Percentiles rank a stretch among this genome's conserved stretches.
These are phyloP conservation scores for Coemansia sp. DNA, from an alignment of 192 early-diverging fungal species.

Conservation along the genomic window DNA sequence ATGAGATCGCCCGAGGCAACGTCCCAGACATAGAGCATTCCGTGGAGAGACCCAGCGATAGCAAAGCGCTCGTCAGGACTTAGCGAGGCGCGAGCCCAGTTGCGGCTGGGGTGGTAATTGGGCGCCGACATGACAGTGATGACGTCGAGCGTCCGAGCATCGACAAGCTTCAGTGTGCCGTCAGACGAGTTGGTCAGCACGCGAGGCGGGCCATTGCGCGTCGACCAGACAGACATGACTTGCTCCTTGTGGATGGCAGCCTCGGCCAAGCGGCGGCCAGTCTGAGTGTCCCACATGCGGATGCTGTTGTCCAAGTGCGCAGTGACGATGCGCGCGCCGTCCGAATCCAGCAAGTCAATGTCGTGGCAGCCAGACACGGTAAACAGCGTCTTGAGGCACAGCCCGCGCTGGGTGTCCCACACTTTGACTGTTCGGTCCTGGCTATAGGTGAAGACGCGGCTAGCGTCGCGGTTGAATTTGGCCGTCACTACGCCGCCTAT, in stretches of 20 bases:
- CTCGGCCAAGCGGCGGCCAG: slow-evolving; percentile 81
- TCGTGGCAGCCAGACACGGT: slow-evolving; percentile 96
- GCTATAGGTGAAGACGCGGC: slow-evolving; percentile 87
- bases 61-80: slow-evolving; percentile 88
- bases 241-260: slow-evolving; percentile 86
- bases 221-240: slow-evolving; percentile 83
- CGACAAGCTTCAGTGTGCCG: slow-evolving; percentile 87
- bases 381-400: slow-evolving; percentile 91
- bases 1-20: slow-evolving; percentile 66
- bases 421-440: slow-evolving; percentile 96
- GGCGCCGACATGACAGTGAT: slow-evolving; percentile 64
- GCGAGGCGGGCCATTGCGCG: slow-evolving; percentile 53
- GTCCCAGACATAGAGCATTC: slow-evolving; percentile 83
- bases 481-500: slow-evolving; percentile 91
- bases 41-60: slow-evolving; percentile 82
- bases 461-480: slow-evolving; percentile 78
- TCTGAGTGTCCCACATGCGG: slow-evolving; percentile 87
- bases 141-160: slow-evolving; percentile 76
- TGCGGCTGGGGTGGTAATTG: slow-evolving; percentile 79
- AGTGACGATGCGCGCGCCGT: slow-evolving; percentile 80
- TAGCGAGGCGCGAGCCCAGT: slow-evolving; percentile 81
- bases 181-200: slow-evolving; percentile 94
- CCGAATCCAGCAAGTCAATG: slow-evolving; percentile 74
- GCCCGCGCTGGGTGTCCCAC: slow-evolving; percentile 91
- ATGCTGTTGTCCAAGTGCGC: slow-evolving; percentile 95